A percentile compares a stretch with the other conserved stretches of the same genome.
Conservation (phyloP, 2,329 filamentous ascomycete genomes). For the Bipolaris gigantea region DNA sequence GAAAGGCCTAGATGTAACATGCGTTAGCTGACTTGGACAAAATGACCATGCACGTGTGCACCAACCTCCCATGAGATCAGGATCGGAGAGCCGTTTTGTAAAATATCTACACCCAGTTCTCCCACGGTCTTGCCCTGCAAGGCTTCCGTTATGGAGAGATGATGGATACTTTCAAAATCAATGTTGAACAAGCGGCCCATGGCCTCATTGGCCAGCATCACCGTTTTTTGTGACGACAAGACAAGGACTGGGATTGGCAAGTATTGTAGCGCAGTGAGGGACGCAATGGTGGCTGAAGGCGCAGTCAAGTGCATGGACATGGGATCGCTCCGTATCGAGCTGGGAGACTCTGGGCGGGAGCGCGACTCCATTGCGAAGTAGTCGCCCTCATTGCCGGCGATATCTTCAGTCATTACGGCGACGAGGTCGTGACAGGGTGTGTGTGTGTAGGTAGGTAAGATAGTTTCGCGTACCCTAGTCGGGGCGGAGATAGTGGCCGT, state of each 20-base stretch:
- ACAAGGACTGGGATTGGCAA: slow-evolving; percentile 73
- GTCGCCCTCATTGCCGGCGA: slow-evolving; percentile 21
- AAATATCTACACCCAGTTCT: slow-evolving; percentile 72
- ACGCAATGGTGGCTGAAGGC: slow-evolving; percentile 35
- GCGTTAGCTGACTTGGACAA: background rate
- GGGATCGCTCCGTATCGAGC: slow-evolving; percentile 38
- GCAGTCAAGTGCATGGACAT: slow-evolving; percentile 35
- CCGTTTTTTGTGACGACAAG: slow-evolving; percentile 67
- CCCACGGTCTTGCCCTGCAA: slow-evolving; percentile 67
- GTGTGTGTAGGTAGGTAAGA: background rate
- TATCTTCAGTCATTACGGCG: slow-evolving; percentile 26
- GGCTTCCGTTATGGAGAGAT: slow-evolving; percentile 57
- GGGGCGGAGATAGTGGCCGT: background rate
- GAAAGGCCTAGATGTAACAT: slow-evolving; percentile 43
- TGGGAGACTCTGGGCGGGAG: slow-evolving; percentile 27
- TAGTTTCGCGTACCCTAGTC: background rate
- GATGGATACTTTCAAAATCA: slow-evolving; percentile 49
- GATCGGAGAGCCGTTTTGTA: slow-evolving; percentile 64
- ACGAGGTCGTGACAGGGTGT: slow-evolving; percentile 2
- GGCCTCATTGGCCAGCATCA: slow-evolving; percentile 74
- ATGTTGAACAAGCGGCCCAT: slow-evolving; percentile 71
- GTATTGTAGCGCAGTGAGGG: slow-evolving; percentile 65
- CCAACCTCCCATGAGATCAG: slow-evolving; percentile 55
- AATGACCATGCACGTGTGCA: background rate
- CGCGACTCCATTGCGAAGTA: slow-evolving; percentile 36